Conservation (phyloP, 1,284 basidiomycete species). For the Xanthoconium separans region DNA sequence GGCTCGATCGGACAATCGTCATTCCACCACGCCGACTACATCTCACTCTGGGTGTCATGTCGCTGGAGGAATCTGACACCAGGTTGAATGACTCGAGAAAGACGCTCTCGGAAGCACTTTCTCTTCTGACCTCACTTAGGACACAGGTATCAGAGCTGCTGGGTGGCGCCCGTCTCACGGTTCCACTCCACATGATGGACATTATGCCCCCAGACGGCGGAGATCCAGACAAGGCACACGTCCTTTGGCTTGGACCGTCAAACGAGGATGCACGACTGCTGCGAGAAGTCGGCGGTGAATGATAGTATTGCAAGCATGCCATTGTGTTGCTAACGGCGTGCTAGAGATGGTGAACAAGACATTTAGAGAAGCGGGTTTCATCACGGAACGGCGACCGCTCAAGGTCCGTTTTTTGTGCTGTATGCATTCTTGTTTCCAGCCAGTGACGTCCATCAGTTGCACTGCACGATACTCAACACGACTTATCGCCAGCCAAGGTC, state of each 20-base stretch:
- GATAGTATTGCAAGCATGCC: slow-evolving; percentile 30
- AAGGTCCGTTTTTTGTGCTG: slow-evolving; percentile 46
- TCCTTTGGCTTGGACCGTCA: slow-evolving; percentile 55
- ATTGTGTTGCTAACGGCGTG: slow-evolving; percentile 31
- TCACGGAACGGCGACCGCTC: slow-evolving; percentile 52
- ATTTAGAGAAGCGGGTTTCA: slow-evolving; percentile 53
- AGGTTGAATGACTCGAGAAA: slow-evolving; percentile 17
- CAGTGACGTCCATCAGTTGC: slow-evolving; percentile 43
- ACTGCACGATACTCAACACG: slow-evolving; percentile 69
- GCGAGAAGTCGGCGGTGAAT: slow-evolving; percentile 43
- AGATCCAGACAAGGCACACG: slow-evolving; percentile 46
- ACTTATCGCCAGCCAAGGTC: slow-evolving; percentile 47
- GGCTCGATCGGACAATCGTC: slow-evolving; percentile 58
- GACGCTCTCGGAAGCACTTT: slow-evolving; percentile 47
- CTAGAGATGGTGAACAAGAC: slow-evolving; percentile 33
- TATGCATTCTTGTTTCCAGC: neutral
- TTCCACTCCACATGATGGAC: slow-evolving; percentile 50
- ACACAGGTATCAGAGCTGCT: slow-evolving; percentile 40
- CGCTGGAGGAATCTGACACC: slow-evolving; percentile 34
- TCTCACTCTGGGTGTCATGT: slow-evolving; percentile 71
- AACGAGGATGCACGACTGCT: slow-evolving; percentile 30
- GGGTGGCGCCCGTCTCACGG: slow-evolving; percentile 31
- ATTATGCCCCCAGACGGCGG: slow-evolving; percentile 48
- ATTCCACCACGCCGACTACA: slow-evolving; percentile 63
- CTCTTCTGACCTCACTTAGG: slow-evolving; percentile 46